Evolutionary conservation across 176 grass and related monocot genomes (phyloP).

Genomic region (Lolium perenne): DNA sequence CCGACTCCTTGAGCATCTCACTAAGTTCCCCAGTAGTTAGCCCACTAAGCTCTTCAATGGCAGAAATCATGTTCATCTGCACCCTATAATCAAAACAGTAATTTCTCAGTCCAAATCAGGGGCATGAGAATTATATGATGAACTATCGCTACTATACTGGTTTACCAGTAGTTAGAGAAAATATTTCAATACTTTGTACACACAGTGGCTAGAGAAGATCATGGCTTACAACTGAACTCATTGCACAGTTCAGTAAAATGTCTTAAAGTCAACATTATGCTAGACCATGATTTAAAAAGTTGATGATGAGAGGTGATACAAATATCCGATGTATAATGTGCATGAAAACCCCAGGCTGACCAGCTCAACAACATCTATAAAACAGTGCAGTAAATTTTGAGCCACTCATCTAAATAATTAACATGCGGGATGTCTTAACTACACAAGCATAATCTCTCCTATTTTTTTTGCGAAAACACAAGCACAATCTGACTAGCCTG

Average conservation of each 20-base stretch:
- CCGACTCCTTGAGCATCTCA: constrained; percentile 83
- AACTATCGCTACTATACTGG: not conserved
- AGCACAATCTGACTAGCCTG: not conserved
- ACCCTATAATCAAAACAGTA: not conserved
- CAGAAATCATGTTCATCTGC: constrained; percentile 76
- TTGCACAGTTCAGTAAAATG: not conserved
- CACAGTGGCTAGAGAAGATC: not conserved
- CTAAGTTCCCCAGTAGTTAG: constrained; percentile 66
- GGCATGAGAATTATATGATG: not conserved
- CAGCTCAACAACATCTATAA: not conserved
- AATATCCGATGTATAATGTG: not conserved
- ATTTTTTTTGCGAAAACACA: too few relatives aligned
- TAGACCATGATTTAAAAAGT: not conserved
- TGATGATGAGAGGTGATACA: not conserved
- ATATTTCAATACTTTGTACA: not conserved
- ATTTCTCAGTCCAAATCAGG: not conserved
- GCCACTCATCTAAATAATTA: not conserved
- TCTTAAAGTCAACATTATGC: not conserved
- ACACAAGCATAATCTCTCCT: too few relatives aligned
- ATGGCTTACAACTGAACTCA: not conserved
- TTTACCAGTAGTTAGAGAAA: not conserved
- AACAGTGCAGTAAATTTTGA: not conserved
- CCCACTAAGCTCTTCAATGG: constrained; percentile 72
- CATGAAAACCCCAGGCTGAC: not conserved
- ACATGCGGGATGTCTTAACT: not conserved